These are phyloP conservation scores for Penicillium sp. DNA, from an alignment of 2,329 filamentous ascomycete genomes.

Conservation along the genomic window DNA sequence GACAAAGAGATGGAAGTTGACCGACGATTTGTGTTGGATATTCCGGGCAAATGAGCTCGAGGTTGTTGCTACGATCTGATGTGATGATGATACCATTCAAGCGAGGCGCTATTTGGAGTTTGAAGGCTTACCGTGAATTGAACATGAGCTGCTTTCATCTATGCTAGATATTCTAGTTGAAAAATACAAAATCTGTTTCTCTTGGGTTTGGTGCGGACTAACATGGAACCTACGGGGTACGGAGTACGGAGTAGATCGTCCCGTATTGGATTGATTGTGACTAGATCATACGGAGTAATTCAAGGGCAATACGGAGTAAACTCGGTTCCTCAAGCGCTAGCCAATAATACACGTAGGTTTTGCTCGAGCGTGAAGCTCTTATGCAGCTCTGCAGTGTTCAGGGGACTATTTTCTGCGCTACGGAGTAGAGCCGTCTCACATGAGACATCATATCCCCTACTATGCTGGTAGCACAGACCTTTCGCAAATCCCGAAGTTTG, in stretches of 20 bases:
- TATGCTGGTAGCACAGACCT: too few species aligned
- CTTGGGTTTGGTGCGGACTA: not conserved
- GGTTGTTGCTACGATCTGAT: constrained; percentile 20
- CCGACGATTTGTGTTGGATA: constrained; percentile 74
- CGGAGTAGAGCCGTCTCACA: too few species aligned
- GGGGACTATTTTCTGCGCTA: too few species aligned
- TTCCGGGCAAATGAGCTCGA: constrained; percentile 50
- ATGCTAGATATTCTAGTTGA: constrained; percentile 7
- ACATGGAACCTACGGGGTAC: not conserved
- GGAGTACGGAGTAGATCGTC: not conserved
- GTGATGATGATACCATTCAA: constrained; percentile 31
- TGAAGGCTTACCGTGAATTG: constrained; percentile 6
- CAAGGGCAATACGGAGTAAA: too few species aligned
- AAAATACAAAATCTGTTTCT: constrained; percentile 2
- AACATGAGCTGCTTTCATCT: constrained; percentile 9
- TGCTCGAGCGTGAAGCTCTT: too few species aligned
- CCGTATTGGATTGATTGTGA: too few species aligned
- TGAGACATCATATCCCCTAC: too few species aligned
- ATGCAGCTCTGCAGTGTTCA: too few species aligned
- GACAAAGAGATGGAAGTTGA: constrained; percentile 76
- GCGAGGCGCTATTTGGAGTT: constrained; percentile 28
- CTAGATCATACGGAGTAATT: too few species aligned
- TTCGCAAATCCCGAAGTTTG: too few species aligned
- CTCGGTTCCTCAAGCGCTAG: too few species aligned
- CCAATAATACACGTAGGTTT: too few species aligned